Evolutionary conservation across 805 yeast species (phyloP).

Genomic region (Yamadazyma sp.): DNA sequence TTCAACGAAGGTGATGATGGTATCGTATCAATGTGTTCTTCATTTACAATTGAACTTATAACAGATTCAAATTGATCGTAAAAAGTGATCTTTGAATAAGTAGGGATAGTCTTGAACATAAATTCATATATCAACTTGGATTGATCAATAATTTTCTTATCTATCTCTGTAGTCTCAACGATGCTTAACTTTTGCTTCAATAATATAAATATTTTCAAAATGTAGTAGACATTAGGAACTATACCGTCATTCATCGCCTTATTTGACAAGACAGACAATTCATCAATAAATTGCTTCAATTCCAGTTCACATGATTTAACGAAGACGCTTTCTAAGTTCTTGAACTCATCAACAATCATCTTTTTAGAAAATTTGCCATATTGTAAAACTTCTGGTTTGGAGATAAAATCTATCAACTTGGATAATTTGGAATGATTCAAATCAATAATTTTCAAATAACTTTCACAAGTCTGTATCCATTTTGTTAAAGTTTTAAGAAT

Average conservation of each 20-base stretch:
- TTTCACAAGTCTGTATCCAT: conserved; percentile 1
- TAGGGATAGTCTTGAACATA: neutral
- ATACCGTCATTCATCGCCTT: too few species aligned
- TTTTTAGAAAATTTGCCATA: conserved; percentile 16
- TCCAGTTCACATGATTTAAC: too few species aligned
- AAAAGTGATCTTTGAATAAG: conserved; percentile 1
- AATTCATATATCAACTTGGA: neutral
- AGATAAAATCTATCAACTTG: conserved; percentile 4
- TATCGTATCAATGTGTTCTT: neutral
- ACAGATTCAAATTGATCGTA: conserved; percentile 14
- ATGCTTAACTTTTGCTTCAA: conserved; percentile 1
- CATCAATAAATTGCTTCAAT: too few species aligned
- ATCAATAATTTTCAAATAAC: neutral
- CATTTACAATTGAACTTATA: conserved; percentile 5
- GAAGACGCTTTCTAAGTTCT: conserved; percentile 10
- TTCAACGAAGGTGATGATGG: conserved; percentile 14
- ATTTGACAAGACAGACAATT: too few species aligned
- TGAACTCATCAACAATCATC: conserved; percentile 14
- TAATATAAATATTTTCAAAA: conserved; percentile 1
- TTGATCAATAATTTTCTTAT: neutral
- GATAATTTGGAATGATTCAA: conserved; percentile 2
- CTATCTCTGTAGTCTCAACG: neutral
- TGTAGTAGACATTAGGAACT: neutral
- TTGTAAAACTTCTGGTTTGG: conserved; percentile 2
- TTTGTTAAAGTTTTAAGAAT: conserved; percentile 1